phyloP scores from a whole-genome alignment of 176 grass and related monocot genomes.

The Aegilops tauschii region DNA sequence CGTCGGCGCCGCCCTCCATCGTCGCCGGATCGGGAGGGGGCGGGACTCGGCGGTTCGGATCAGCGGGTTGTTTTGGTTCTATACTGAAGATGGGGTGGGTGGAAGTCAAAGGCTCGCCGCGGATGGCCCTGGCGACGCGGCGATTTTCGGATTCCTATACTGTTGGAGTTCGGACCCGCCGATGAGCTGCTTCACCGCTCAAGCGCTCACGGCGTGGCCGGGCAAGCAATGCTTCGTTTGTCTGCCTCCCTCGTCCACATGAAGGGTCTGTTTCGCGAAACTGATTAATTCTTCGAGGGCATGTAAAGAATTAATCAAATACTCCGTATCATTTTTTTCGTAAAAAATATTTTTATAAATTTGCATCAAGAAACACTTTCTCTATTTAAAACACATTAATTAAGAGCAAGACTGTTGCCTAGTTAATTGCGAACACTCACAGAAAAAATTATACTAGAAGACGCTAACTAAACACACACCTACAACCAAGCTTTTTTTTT shows the following conservation, averaged over 20 bases:
- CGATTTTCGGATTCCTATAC: constrained; percentile 28
- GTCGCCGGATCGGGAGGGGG: constrained; percentile 26
- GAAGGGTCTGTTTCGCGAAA: too few relatives aligned
- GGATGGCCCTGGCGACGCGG: constrained; percentile 15
- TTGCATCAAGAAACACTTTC: too few relatives aligned
- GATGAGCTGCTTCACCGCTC: not conserved
- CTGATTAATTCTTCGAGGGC: too few relatives aligned
- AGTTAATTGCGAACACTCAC: too few relatives aligned
- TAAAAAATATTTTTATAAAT: too few relatives aligned
- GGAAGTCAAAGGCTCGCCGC: constrained; percentile 39
- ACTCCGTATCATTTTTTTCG: too few relatives aligned
- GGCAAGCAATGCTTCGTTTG: not conserved
- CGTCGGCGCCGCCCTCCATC: constrained; percentile 78
- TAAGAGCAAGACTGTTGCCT: too few relatives aligned
- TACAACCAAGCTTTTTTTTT: too few relatives aligned
- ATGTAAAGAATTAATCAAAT: too few relatives aligned
- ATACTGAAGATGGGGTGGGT: not conserved
- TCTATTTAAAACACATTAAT: too few relatives aligned
- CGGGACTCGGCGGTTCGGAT: constrained; percentile 8
- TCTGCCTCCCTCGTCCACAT: not conserved
- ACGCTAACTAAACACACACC: too few relatives aligned
- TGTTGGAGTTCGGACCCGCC: constrained; percentile 23
- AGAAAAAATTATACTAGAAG: too few relatives aligned
- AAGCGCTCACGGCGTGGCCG: not conserved
- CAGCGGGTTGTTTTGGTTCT: not conserved